These are phyloP conservation scores for Neurospora africana DNA, from an alignment of 495 filamentous ascomycete species.

Conservation along the genomic window DNA sequence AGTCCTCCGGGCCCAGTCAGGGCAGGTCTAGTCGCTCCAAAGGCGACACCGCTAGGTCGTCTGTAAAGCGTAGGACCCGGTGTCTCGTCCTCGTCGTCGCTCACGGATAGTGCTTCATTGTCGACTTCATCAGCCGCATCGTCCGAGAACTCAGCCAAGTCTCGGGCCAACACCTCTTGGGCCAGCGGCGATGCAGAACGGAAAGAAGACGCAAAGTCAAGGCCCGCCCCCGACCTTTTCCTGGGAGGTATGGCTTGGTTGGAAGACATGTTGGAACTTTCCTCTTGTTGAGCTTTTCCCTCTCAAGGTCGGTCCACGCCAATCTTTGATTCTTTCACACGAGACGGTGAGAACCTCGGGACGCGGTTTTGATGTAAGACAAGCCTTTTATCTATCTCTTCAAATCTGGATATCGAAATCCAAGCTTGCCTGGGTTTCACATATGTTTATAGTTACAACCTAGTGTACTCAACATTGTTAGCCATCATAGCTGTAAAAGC, in stretches of 20 bases:
- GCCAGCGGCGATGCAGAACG: slow-evolving; percentile 52
- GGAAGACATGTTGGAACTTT: not conserved
- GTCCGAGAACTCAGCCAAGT: slow-evolving; percentile 49
- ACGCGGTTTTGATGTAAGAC: not conserved
- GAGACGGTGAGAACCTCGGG: not conserved
- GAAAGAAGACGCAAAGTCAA: slow-evolving; percentile 29
- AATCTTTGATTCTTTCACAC: not conserved
- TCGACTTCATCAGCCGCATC: slow-evolving; percentile 41
- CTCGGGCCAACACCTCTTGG: slow-evolving; percentile 57
- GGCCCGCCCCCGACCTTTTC: not conserved
- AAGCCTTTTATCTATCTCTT: not conserved
- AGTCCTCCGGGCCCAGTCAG: slow-evolving; percentile 16
- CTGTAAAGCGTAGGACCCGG: slow-evolving; percentile 61
- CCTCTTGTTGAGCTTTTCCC: not conserved
- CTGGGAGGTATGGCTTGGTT: not conserved
- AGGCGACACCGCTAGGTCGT: slow-evolving; percentile 57
- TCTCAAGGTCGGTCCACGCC: not conserved
- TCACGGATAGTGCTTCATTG: slow-evolving; percentile 14
- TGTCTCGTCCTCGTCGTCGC: slow-evolving; percentile 25
- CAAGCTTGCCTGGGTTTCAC: not conserved
- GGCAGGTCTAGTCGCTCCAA: slow-evolving; percentile 41
- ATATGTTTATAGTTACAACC: not conserved
- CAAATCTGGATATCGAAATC: not conserved
- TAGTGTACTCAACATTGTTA: not conserved
- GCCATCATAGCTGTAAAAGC: not conserved